Conservation (phyloP, 441 rosid genomes). For the Flueggea neowawraea region DNA sequence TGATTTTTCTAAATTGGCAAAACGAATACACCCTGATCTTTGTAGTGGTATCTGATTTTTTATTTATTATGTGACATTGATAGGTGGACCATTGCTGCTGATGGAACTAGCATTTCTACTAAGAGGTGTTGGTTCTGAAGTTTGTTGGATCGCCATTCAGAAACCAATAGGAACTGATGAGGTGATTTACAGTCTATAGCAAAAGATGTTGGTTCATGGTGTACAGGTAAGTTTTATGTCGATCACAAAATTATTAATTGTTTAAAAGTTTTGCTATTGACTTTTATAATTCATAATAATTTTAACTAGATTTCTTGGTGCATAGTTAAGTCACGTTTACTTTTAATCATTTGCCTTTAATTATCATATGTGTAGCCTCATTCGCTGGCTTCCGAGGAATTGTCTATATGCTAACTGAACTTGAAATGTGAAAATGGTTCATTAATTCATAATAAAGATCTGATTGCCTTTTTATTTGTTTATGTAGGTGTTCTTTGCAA, state of each 20-base stretch:
- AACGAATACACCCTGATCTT: too few species aligned
- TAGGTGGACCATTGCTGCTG: slow-evolving; percentile 62
- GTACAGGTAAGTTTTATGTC: slow-evolving; percentile 35
- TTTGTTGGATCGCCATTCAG: slow-evolving; percentile 49
- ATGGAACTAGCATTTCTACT: slow-evolving; percentile 72
- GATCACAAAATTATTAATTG: too few species aligned
- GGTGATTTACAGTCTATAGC: slow-evolving; percentile 55
- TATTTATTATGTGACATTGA: background rate
- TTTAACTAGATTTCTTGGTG: too few species aligned
- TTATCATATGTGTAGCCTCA: too few species aligned
- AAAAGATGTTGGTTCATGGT: slow-evolving; percentile 59
- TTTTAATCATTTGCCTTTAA: too few species aligned
- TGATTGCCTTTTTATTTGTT: background rate
- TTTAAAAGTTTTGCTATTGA: too few species aligned
- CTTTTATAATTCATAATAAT: too few species aligned
- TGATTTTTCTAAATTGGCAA: too few species aligned
- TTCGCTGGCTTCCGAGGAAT: too few species aligned
- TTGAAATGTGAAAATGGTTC: background rate
- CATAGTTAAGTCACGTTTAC: too few species aligned
- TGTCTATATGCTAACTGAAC: too few species aligned
- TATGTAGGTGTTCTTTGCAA: slow-evolving; percentile 58
- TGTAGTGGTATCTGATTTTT: background rate
- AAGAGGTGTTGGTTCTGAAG: slow-evolving; percentile 58
- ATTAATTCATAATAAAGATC: background rate
- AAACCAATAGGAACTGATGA: slow-evolving; percentile 41